These are phyloP conservation scores for Trichopus zeylanicus DNA, from an alignment of 116 monocot species.

Conservation along the genomic window DNA sequence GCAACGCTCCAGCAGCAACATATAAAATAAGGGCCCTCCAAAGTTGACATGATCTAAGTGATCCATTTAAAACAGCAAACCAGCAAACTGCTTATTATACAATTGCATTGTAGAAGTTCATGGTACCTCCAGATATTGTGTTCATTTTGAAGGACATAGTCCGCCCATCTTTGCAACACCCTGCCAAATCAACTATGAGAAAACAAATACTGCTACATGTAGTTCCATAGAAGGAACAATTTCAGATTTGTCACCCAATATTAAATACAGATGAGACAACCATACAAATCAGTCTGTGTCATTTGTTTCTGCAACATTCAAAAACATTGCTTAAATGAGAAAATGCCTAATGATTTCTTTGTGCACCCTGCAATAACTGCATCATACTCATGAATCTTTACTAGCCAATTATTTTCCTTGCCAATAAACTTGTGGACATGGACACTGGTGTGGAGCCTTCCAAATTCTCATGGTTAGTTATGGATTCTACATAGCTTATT, in stretches of 20 bases:
- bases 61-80: neutral
- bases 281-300: neutral
- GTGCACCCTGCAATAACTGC: too few relatives aligned
- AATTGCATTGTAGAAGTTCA: neutral
- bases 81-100: neutral
- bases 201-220: neutral
- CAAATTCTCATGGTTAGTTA: too few relatives aligned
- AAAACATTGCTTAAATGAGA: too few relatives aligned
- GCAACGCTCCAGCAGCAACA: conserved; percentile 84
- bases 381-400: too few relatives aligned
- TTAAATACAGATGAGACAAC: neutral
- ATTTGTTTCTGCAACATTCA: neutral
- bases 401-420: too few relatives aligned
- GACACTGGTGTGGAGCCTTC: too few relatives aligned
- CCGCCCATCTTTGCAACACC: conserved; percentile 92
- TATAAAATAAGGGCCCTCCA: conserved; percentile 80
- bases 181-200: conserved; percentile 24
- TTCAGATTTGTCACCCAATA: neutral
- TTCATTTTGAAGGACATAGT: conserved; percentile 68
- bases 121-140: conserved; percentile 94
- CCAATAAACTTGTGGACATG: too few relatives aligned
- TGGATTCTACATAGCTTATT: too few relatives aligned
- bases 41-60: neutral
- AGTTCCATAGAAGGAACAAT: neutral
- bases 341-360: too few relatives aligned